phyloP scores from a whole-genome alignment of 2,329 filamentous ascomycete species.

The Aspergillus bombycis region DNA sequence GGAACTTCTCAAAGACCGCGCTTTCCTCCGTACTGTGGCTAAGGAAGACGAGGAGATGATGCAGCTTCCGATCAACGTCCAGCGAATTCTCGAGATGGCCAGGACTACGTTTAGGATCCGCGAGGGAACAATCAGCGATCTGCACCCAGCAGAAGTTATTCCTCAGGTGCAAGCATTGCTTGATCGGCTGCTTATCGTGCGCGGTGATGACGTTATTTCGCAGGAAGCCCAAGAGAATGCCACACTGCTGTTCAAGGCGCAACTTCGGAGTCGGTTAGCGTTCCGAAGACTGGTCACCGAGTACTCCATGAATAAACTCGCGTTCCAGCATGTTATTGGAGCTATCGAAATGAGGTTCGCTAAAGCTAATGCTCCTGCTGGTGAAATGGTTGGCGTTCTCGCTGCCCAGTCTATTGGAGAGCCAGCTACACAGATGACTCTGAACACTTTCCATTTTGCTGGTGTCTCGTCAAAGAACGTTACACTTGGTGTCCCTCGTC shows the following conservation, averaged over 20 bases:
- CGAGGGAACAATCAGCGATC: slow-evolving; percentile 80
- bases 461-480: slow-evolving; percentile 99
- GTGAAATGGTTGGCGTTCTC: slow-evolving; percentile 98
- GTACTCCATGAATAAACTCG: slow-evolving; percentile 84
- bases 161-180: slow-evolving; percentile 75
- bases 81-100: slow-evolving; percentile 86
- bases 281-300: slow-evolving; percentile 91
- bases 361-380: slow-evolving; percentile 81
- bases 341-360: slow-evolving; percentile 89
- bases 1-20: slow-evolving; percentile 72
- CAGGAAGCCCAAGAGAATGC: slow-evolving; percentile 84
- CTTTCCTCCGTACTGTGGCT: slow-evolving; percentile 71
- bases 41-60: slow-evolving; percentile 81
- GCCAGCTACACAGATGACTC: slow-evolving; percentile 97
- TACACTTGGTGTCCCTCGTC: slow-evolving; percentile 95
- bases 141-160: slow-evolving; percentile 86
- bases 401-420: slow-evolving; percentile 98
- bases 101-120: slow-evolving; percentile 91
- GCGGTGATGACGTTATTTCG: slow-evolving; percentile 80
- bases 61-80: slow-evolving; percentile 89
- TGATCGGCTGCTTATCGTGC: slow-evolving; percentile 79
- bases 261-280: slow-evolving; percentile 83
- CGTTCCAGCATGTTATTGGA: slow-evolving; percentile 89
- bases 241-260: slow-evolving; percentile 88
- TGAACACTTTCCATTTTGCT: slow-evolving; percentile 99